A percentile compares a stretch with the other conserved stretches of the same genome.
Conservation (phyloP, 75 land plant genomes). For the Selaginella tamariscina region DNA sequence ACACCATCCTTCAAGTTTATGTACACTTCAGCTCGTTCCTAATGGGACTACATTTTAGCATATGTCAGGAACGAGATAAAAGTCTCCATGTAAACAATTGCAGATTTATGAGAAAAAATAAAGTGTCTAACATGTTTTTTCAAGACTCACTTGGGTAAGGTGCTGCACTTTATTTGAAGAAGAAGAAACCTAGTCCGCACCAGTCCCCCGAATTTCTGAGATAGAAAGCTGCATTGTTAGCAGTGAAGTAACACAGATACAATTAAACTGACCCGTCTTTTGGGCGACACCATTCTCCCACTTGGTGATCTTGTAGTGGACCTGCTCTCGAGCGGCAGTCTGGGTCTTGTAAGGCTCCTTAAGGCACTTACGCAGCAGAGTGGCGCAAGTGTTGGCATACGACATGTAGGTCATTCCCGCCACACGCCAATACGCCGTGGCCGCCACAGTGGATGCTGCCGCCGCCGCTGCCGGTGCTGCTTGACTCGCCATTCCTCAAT, state of each 20-base stretch:
- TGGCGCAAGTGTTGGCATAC: constrained; percentile 74
- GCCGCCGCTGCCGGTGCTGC: constrained; percentile 20
- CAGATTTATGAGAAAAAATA: too few relatives aligned
- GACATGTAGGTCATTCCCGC: constrained; percentile 86
- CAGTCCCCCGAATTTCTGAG: too few relatives aligned
- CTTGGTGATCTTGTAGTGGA: constrained; percentile 55
- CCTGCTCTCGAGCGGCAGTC: constrained; percentile 58
- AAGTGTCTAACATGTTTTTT: too few relatives aligned
- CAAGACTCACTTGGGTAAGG: too few relatives aligned
- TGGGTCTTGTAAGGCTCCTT: constrained; percentile 78
- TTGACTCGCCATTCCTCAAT: too few relatives aligned
- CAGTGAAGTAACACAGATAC: background rate
- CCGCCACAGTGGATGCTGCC: constrained; percentile 30
- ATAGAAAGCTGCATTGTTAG: background rate
- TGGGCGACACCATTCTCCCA: constrained; percentile 54
- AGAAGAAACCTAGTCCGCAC: too few relatives aligned
- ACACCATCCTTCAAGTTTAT: too few relatives aligned
- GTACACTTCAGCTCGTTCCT: too few relatives aligned
- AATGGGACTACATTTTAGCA: too few relatives aligned
- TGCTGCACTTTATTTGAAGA: too few relatives aligned
- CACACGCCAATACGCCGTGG: constrained; percentile 71
- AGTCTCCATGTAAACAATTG: too few relatives aligned
- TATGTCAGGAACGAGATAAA: too few relatives aligned
- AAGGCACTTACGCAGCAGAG: constrained; percentile 54
- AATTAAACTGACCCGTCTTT: constrained; percentile 40